These are phyloP conservation scores for Podaxis rugospora DNA, from an alignment of 768 basidiomycete species.

Conservation along the genomic window DNA sequence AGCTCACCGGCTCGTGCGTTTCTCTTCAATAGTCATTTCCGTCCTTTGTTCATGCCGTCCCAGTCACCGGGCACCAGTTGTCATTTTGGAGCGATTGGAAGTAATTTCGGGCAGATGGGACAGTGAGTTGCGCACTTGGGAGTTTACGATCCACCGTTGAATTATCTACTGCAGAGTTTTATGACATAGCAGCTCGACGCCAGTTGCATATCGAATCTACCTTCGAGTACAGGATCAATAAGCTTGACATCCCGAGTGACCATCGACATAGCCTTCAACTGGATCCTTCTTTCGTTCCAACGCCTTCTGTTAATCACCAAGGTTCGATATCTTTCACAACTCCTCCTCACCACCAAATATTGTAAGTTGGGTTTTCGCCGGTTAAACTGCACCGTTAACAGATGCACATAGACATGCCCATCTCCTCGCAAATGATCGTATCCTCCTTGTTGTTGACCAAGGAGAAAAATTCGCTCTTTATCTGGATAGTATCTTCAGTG, in stretches of 20 bases:
- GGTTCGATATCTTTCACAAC: conserved; percentile 20
- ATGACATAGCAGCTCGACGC: neutral
- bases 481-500: conserved; percentile 26
- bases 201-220: conserved; percentile 16
- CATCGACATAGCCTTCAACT: conserved; percentile 32
- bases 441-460: conserved; percentile 37
- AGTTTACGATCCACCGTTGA: neutral
- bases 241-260: conserved; percentile 28
- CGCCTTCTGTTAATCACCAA: conserved; percentile 17
- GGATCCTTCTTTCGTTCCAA: conserved; percentile 27
- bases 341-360: conserved; percentile 19
- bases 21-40: neutral
- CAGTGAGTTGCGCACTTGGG: neutral
- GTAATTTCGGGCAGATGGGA: neutral
- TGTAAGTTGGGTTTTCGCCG: conserved; percentile 22
- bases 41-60: neutral
- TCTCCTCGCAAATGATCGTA: conserved; percentile 33
- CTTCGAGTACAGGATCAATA: conserved; percentile 26
- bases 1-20: neutral
- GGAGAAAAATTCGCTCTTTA: conserved; percentile 31
- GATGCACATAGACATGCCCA: conserved; percentile 25
- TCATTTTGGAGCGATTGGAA: neutral
- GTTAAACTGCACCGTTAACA: neutral
- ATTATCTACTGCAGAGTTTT: neutral
- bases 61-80: neutral